A percentile compares a stretch with the other conserved stretches of the same genome.
Evolutionary conservation across 1,284 basidiomycete genomes (phyloP).

Genomic region (Anthracocystis walkeri): DNA sequence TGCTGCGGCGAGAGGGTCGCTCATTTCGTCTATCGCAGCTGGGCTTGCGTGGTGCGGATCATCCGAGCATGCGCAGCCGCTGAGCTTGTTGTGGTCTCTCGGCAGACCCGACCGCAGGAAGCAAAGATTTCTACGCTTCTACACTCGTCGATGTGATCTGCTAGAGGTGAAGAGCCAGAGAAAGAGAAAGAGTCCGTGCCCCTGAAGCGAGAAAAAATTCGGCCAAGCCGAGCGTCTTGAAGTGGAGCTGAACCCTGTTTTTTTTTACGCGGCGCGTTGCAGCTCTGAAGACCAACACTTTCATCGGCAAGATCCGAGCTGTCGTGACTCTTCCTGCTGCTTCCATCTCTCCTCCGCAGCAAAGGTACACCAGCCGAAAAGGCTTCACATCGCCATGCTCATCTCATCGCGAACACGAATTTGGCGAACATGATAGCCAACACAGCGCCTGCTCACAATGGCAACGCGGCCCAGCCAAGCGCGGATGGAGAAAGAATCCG

Average conservation of each 20-base stretch:
- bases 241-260: constrained; percentile 24
- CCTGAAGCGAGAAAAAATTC: constrained; percentile 8
- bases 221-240: constrained; percentile 1
- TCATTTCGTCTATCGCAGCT: constrained; percentile 14
- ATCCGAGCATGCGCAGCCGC: neutral
- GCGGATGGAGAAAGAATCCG: constrained; percentile 15
- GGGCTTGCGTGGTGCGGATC: neutral
- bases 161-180: neutral
- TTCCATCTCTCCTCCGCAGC: neutral
- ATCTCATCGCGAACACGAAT: neutral
- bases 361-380: neutral
- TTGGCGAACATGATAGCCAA: neutral
- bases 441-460: neutral
- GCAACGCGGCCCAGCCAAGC: neutral
- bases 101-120: neutral
- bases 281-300: constrained; percentile 34
- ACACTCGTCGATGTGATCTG: neutral
- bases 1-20: constrained; percentile 34
- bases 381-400: constrained; percentile 2
- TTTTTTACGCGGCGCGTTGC: constrained; percentile 23
- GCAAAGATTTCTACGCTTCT: neutral
- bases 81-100: neutral
- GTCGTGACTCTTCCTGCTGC: neutral
- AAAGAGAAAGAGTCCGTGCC: constrained; percentile 12
- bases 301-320: constrained; percentile 15